Evolutionary conservation across 2,329 filamentous ascomycete genomes (phyloP), one percentile per base, ranked within the genome.

Genomic region (Fusarium torulosum): DNA sequence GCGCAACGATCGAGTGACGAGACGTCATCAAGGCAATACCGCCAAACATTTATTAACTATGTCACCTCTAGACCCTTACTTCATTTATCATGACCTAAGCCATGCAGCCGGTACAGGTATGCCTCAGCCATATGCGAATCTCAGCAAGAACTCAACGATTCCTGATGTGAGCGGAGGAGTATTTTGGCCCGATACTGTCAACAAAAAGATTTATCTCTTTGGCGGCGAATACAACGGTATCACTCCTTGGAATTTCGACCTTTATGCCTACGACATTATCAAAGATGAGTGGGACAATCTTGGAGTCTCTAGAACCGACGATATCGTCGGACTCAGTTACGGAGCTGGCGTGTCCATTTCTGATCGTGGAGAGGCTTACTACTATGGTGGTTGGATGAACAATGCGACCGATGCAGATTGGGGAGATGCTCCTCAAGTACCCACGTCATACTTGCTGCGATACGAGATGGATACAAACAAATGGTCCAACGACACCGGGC

Each of bases 131-230:
- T 81, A 86, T 57, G 81, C 83, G 37, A 87, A 89, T 57, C 79
- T 90, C 10, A 84, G 83, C 37, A 90, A 90, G 73, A 87, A 88
- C 60, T 77, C 77, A 17, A 81, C 83, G 4, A 80, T 90, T n/a
- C 88, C 88, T 1, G 76, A 65, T 53, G 76, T 78, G 2, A 71
- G 76, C 50, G 82, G 82, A 33, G 82, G 80, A 27, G 74, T 83
- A 4, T 76, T 90, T 14, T 90, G 88, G 88, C 79, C 82, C 9
- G 88, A 90, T 72, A 79, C 83, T 25, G 80, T 87, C 38, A 90
- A 91, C 77, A 89, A 89, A 72, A 80, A 83, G 42, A 83, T 91
- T 49, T 90, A 88, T 72, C 79, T 88, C 3, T 90, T 85, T 70
- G 88, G 88, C 13, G 88, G 88, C 44, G 85, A 89, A 64, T 88